Percentiles rank a stretch among this genome's conserved stretches.
These are phyloP conservation scores for Mycena latifolia DNA, from an alignment of 768 basidiomycete genomes.

Conservation along the genomic window DNA sequence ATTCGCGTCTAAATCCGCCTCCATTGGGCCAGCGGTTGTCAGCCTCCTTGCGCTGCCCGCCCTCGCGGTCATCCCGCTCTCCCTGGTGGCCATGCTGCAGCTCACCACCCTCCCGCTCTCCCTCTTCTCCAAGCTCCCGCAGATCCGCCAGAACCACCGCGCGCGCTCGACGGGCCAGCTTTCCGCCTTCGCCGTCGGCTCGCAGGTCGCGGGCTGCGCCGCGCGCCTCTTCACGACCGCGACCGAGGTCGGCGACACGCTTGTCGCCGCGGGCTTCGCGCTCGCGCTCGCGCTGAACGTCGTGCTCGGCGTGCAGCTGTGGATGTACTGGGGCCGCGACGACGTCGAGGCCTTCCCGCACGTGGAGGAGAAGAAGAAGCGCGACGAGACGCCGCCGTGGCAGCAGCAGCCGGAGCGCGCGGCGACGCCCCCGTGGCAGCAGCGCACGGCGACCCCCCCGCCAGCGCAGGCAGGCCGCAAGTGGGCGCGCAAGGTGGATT, in stretches of 20 bases:
- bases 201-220: slow-evolving; percentile 89
- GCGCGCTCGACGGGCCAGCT: slow-evolving; percentile 91
- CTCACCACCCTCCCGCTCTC: slow-evolving; percentile 91
- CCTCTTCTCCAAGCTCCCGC: slow-evolving; percentile 93
- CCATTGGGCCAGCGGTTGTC: slow-evolving; percentile 44
- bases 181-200: slow-evolving; percentile 90
- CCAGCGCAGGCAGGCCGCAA: slow-evolving; percentile 32
- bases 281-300: slow-evolving; percentile 87
- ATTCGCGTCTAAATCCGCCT: slow-evolving; percentile 44
- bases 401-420: slow-evolving; percentile 30
- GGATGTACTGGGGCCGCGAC: slow-evolving; percentile 82
- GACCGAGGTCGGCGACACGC: slow-evolving; percentile 86
- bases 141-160: slow-evolving; percentile 86
- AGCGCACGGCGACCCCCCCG: slow-evolving; percentile 30
- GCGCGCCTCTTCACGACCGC: slow-evolving; percentile 95
- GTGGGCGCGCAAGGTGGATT: slow-evolving; percentile 40
- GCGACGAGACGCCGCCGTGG: slow-evolving; percentile 10
- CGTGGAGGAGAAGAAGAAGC: slow-evolving; percentile 16
- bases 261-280: slow-evolving; percentile 87
- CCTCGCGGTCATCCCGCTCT: slow-evolving; percentile 35
- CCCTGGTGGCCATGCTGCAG: slow-evolving; percentile 76
- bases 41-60: slow-evolving; percentile 63
- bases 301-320: slow-evolving; percentile 88
- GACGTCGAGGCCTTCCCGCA: slow-evolving; percentile 26
- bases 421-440: slow-evolving; percentile 18